Evolutionary conservation across 2,329 filamentous ascomycete species (phyloP).

Genomic region (Tolypocladium sp.): DNA sequence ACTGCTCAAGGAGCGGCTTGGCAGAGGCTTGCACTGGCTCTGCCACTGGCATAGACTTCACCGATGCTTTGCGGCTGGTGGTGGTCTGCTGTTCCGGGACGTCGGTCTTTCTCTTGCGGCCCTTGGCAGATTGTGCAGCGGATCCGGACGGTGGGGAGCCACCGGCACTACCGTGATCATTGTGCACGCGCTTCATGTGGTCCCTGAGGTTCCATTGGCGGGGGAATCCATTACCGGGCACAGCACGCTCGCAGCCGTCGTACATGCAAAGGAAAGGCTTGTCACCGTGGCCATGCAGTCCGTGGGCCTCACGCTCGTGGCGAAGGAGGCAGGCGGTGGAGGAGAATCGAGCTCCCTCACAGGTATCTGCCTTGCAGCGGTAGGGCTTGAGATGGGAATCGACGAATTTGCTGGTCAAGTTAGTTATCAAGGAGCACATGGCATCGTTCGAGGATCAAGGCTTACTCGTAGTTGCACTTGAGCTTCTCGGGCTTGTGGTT

Average conservation of each 20-base stretch:
- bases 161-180: constrained; percentile 39
- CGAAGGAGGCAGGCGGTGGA: constrained; percentile 91
- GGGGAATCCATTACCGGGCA: constrained; percentile 80
- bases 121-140: constrained; percentile 30
- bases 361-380: constrained; percentile 78
- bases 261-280: constrained; percentile 88
- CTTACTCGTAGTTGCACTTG: constrained; percentile 99
- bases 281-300: constrained; percentile 88
- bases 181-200: constrained; percentile 94
- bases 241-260: constrained; percentile 75
- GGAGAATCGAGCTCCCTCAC: constrained; percentile 82
- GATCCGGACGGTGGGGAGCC: constrained; percentile 29
- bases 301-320: constrained; percentile 91
- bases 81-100: constrained; percentile 26
- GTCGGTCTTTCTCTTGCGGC: constrained; percentile 51
- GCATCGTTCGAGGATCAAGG: constrained; percentile 6
- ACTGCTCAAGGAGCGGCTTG: constrained; percentile 40
- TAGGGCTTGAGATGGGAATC: constrained; percentile 97
- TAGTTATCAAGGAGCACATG: constrained; percentile 9
- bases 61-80: constrained; percentile 39
- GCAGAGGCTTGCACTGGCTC: constrained; percentile 22
- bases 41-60: constrained; percentile 27
- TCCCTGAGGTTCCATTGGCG: constrained; percentile 93
- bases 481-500: constrained; percentile 90
- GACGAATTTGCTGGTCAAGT: constrained; percentile 71